Conservation (phyloP, 345 rosid species). For the Lepidium didymum region DNA sequence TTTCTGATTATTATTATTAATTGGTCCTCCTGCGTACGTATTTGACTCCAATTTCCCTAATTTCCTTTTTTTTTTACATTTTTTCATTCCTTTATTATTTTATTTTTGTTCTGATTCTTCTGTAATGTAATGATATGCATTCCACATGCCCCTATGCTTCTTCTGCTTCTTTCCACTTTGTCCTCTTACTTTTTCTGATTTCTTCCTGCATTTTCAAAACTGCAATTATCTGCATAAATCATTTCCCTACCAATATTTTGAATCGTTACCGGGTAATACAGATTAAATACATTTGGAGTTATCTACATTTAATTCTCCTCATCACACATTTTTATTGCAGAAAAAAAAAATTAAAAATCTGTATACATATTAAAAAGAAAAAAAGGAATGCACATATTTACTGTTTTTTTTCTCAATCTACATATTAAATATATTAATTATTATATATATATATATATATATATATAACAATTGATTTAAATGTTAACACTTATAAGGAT, state of each 20-base stretch:
- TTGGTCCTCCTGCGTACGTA: slow-evolving; percentile 16
- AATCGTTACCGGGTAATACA: too few species aligned
- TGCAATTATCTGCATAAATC: slow-evolving; percentile 7
- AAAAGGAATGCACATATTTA: too few species aligned
- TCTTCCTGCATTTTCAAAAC: slow-evolving; percentile 9
- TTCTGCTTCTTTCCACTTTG: slow-evolving; percentile 23
- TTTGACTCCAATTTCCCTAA: slow-evolving; percentile 20
- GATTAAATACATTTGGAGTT: too few species aligned
- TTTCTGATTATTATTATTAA: slow-evolving; percentile 7
- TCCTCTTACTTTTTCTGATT: slow-evolving; percentile 21
- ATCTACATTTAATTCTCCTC: too few species aligned
- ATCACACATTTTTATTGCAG: too few species aligned
- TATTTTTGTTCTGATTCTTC: not conserved
- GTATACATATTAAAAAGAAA: too few species aligned
- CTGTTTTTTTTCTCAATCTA: too few species aligned
- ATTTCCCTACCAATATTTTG: slow-evolving; percentile 23
- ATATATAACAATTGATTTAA: too few species aligned
- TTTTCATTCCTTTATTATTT: not conserved
- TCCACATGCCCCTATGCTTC: slow-evolving; percentile 23
- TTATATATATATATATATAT: too few species aligned
- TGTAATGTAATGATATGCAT: not conserved
- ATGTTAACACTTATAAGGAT: too few species aligned
- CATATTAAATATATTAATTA: too few species aligned
- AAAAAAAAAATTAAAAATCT: too few species aligned
- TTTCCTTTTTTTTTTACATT: not conserved